These are phyloP conservation scores for Proteromonas lacertae DNA, from an alignment of 352 stramenopile species.

Conservation along the genomic window DNA sequence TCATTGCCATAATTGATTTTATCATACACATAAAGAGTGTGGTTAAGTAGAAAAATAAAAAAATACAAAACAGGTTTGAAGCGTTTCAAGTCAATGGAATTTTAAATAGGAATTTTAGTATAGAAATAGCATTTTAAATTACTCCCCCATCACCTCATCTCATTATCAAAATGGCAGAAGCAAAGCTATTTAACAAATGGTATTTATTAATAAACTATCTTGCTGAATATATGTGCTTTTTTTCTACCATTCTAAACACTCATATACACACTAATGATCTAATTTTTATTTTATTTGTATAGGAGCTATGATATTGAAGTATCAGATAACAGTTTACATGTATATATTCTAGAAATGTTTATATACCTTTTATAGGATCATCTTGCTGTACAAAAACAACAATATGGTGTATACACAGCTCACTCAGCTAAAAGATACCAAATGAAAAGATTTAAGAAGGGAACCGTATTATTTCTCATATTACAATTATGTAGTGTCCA, in stretches of 20 bases:
- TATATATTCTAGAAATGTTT: neutral
- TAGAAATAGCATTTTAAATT: too few relatives aligned
- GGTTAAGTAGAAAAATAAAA: too few relatives aligned
- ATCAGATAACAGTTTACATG: neutral
- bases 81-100: too few relatives aligned
- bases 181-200: slow-evolving; percentile 51
- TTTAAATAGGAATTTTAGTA: too few relatives aligned
- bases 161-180: too few relatives aligned
- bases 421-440: slow-evolving; percentile 98
- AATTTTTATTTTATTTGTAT: neutral
- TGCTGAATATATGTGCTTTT: slow-evolving; percentile 69
- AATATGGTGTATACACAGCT: slow-evolving; percentile 85
- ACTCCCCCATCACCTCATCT: too few relatives aligned
- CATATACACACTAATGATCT: neutral
- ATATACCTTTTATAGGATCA: slow-evolving; percentile 64
- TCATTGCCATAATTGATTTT: too few relatives aligned
- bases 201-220: too few relatives aligned
- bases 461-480: too few relatives aligned
- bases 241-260: slow-evolving; percentile 31
- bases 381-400: slow-evolving; percentile 86
- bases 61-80: too few relatives aligned
- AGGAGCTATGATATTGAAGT: neutral
- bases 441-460: slow-evolving; percentile 98
- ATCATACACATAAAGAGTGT: too few relatives aligned
- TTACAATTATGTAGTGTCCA: slow-evolving; percentile 40